A percentile compares a stretch with the other conserved stretches of the same genome.
phyloP scores from a whole-genome alignment of 2,329 filamentous ascomycete species.

The Dactylellina sp. region DNA sequence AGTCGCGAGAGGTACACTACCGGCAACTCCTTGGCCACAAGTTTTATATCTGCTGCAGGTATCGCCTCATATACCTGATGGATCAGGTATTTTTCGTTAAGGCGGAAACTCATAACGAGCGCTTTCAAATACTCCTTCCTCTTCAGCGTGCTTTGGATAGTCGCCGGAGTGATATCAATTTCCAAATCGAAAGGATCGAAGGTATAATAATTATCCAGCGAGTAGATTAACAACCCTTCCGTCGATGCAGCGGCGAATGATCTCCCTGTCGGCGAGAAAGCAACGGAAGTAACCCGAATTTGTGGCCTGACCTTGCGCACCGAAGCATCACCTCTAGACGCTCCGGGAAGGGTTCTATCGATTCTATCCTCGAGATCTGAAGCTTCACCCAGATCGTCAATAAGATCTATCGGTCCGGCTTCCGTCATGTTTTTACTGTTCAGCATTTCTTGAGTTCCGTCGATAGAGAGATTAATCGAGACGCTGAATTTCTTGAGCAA shows the following conservation, averaged over 20 bases:
- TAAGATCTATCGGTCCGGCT: constrained; percentile 82
- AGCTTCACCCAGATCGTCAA: constrained; percentile 87
- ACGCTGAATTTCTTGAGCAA: constrained; percentile 95
- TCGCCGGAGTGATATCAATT: constrained; percentile 89
- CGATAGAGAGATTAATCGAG: constrained; percentile 92
- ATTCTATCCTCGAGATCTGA: constrained; percentile 88
- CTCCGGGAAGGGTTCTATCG: constrained; percentile 83
- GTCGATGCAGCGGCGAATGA: constrained; percentile 95
- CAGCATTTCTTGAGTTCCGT: constrained; percentile 95
- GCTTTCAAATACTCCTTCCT: constrained; percentile 89
- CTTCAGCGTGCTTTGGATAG: constrained; percentile 77
- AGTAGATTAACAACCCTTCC: constrained; percentile 93
- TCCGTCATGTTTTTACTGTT: constrained; percentile 93
- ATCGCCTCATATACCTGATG: constrained; percentile 87
- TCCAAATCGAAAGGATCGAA: constrained; percentile 98
- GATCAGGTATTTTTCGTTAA: constrained; percentile 86
- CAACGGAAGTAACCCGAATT: constrained; percentile 83
- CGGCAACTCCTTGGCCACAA: constrained; percentile 83
- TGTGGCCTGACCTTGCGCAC: constrained; percentile 80
- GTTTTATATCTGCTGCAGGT: constrained; percentile 77
- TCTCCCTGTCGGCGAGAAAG: constrained; percentile 87
- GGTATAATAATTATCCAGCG: constrained; percentile 81
- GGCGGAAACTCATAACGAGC: constrained; percentile 94
- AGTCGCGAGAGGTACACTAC: constrained; percentile 86
- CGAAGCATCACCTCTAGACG: constrained; percentile 87